phyloP scores from a whole-genome alignment of 83 land plant genomes.

The Picea engelmannii region DNA sequence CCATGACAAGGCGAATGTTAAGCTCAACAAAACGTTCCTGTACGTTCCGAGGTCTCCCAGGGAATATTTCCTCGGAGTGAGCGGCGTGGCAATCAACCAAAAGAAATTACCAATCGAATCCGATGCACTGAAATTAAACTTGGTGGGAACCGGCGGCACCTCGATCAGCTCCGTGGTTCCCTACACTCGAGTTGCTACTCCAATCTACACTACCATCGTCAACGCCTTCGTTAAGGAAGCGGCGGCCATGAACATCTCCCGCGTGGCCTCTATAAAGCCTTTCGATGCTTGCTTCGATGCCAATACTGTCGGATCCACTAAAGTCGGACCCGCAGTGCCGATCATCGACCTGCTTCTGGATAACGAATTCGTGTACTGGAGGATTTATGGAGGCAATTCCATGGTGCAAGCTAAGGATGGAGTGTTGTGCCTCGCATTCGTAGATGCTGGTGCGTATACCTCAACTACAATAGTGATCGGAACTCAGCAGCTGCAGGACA shows the following conservation, averaged over 20 bases:
- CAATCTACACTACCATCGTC: not conserved
- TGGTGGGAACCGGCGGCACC: not conserved
- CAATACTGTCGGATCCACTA: constrained; percentile 7
- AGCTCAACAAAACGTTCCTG: no score
- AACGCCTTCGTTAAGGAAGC: constrained; percentile 15
- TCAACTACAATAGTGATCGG: no score
- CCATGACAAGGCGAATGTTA: no score
- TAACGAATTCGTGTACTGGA: constrained; percentile 52
- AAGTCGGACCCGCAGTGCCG: constrained; percentile 37
- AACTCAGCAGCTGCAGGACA: no score
- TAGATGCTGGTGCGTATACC: no score
- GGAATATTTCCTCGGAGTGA: constrained; percentile 4
- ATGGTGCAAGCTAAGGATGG: constrained; percentile 24
- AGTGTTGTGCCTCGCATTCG: no score
- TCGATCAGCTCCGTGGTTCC: constrained; percentile 21
- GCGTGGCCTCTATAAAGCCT: no score
- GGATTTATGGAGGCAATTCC: constrained; percentile 44
- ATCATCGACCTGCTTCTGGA: constrained; percentile 46
- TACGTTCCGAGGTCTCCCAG: no score
- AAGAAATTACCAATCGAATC: not conserved
- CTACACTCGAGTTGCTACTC: constrained; percentile 31
- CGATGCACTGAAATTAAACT: not conserved
- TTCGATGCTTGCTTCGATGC: not conserved
- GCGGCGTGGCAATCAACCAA: not conserved
- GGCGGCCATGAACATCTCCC: constrained; percentile 4